phyloP scores from a whole-genome alignment of 805 yeast species.

The Pichia cabralensis region DNA sequence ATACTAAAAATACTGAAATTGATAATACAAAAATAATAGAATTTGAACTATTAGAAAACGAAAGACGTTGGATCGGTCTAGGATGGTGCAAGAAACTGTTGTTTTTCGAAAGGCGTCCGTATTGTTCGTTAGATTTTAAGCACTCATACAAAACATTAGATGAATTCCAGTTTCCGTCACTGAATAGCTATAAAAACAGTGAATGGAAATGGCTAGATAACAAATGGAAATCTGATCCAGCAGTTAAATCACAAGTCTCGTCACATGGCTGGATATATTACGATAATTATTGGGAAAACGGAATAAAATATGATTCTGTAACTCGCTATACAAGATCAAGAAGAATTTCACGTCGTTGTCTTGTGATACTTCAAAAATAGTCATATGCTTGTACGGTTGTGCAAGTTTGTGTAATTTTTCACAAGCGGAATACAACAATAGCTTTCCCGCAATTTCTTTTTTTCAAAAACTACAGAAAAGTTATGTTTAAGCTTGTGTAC shows the following conservation, averaged over 20 bases:
- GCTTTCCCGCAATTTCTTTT: too few relatives aligned
- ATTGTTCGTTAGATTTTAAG: slow-evolving; percentile 32
- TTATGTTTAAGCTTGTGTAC: not conserved
- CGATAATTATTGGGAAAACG: slow-evolving; percentile 41
- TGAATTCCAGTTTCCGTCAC: slow-evolving; percentile 37
- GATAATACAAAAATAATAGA: slow-evolving; percentile 34
- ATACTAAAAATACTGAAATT: slow-evolving; percentile 5
- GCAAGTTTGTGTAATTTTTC: too few relatives aligned
- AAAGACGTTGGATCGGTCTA: slow-evolving; percentile 51
- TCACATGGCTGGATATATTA: slow-evolving; percentile 55
- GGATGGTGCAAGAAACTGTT: slow-evolving; percentile 46
- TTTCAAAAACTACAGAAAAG: not conserved
- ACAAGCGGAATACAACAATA: too few relatives aligned
- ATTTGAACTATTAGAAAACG: slow-evolving; percentile 45
- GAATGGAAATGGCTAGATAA: slow-evolving; percentile 53
- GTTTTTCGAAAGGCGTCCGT: slow-evolving; percentile 43
- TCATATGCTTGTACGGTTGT: too few relatives aligned
- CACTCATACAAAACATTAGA: slow-evolving; percentile 23
- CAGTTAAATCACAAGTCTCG: too few relatives aligned
- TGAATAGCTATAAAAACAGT: slow-evolving; percentile 28
- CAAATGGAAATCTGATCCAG: slow-evolving; percentile 39
- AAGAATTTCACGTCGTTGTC: slow-evolving; percentile 34
- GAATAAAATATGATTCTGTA: slow-evolving; percentile 33
- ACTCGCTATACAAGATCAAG: slow-evolving; percentile 42
- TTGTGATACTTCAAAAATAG: slow-evolving; percentile 1